phyloP scores from a whole-genome alignment of 305 asterid genomes.

The Solanum hybrid region DNA sequence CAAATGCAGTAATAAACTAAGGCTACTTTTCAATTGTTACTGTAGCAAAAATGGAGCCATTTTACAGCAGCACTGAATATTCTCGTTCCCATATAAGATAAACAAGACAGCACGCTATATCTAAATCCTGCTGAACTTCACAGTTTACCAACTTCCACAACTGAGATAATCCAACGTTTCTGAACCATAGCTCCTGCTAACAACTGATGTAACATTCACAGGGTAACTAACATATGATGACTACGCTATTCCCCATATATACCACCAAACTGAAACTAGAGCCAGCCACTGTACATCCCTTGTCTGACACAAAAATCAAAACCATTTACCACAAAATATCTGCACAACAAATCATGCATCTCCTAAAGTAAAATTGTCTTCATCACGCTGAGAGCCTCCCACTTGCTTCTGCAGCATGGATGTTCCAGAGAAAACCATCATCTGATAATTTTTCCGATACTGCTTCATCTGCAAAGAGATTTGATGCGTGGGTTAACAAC shows the following conservation, averaged over 20 bases:
- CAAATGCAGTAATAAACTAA: background rate
- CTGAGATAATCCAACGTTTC: background rate
- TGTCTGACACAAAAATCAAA: background rate
- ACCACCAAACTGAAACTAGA: background rate
- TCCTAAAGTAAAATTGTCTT: background rate
- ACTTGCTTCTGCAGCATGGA: slow-evolving; percentile 42
- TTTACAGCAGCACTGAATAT: background rate
- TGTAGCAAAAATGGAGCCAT: slow-evolving; percentile 4
- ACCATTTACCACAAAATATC: background rate
- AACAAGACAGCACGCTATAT: background rate
- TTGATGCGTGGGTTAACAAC: background rate
- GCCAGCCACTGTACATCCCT: slow-evolving; percentile 3
- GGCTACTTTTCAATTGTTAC: background rate
- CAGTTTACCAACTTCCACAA: background rate
- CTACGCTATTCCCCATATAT: background rate
- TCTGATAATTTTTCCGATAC: slow-evolving; percentile 41
- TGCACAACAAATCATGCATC: slow-evolving; percentile 7
- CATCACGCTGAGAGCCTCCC: slow-evolving; percentile 13
- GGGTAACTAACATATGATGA: background rate
- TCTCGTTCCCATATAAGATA: background rate
- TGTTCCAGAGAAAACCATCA: slow-evolving; percentile 79
- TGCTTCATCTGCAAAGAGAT: slow-evolving; percentile 36
- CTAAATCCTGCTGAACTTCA: background rate
- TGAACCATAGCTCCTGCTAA: background rate
- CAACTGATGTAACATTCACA: background rate